A percentile compares a stretch with the other conserved stretches of the same genome.
Evolutionary conservation across 2,329 filamentous ascomycete species (phyloP).

Genomic region (Cryphonectria radicalis): DNA sequence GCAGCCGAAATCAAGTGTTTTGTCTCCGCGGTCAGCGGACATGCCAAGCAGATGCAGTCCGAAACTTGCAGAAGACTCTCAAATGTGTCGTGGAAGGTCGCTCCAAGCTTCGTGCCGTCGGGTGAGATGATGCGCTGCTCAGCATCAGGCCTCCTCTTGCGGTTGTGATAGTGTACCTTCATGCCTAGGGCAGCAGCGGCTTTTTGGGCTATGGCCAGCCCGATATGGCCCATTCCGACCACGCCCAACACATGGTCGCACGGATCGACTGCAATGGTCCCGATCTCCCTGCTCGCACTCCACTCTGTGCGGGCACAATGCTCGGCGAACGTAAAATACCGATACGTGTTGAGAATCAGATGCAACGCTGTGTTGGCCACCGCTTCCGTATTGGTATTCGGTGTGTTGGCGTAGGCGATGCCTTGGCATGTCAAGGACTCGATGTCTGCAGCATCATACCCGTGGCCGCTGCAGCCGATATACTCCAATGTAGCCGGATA

Average conservation of each 20-base stretch:
- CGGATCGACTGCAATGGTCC: slow-evolving; percentile 34
- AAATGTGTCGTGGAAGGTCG: slow-evolving; percentile 32
- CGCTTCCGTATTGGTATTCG: slow-evolving; percentile 36
- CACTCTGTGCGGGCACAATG: slow-evolving; percentile 32
- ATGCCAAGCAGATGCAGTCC: slow-evolving; percentile 40
- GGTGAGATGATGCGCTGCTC: slow-evolving; percentile 3
- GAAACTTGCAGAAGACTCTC: slow-evolving; percentile 36
- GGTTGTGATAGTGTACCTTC: slow-evolving; percentile 38
- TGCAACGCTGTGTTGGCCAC: slow-evolving; percentile 37
- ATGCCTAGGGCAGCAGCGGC: slow-evolving; percentile 38
- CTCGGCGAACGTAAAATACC: slow-evolving; percentile 35
- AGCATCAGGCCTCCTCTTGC: slow-evolving; percentile 22
- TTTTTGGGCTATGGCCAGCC: slow-evolving; percentile 37
- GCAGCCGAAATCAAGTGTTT: slow-evolving; percentile 34
- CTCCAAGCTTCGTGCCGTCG: slow-evolving; percentile 10
- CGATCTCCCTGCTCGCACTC: slow-evolving; percentile 30
- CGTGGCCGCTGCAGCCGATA: slow-evolving; percentile 37
- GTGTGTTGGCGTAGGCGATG: slow-evolving; percentile 39
- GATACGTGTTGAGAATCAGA: slow-evolving; percentile 34
- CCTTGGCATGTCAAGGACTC: slow-evolving; percentile 32
- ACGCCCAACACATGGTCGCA: slow-evolving; percentile 38
- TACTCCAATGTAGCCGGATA: slow-evolving; percentile 33
- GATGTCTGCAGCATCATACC: slow-evolving; percentile 37
- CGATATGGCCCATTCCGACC: slow-evolving; percentile 43
- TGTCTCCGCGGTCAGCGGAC: slow-evolving; percentile 38